phyloP scores from a whole-genome alignment of 139 green algal genomes.

The Gonium pectorale region DNA sequence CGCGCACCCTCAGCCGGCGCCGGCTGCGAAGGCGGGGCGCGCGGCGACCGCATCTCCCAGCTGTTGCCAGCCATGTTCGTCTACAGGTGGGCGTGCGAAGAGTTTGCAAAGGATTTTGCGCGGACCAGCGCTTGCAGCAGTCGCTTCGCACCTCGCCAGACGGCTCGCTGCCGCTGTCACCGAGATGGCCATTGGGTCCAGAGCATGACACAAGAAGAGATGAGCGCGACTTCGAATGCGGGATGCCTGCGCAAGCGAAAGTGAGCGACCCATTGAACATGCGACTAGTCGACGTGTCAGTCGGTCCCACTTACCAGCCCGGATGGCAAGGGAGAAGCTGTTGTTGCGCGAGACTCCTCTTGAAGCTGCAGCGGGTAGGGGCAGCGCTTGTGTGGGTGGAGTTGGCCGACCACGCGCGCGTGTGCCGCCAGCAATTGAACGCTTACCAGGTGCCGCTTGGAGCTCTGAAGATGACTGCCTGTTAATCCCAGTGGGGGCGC shows the following conservation, averaged over 20 bases:
- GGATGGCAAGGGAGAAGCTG: constrained; percentile 12
- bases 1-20: no score
- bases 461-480: constrained; percentile 4
- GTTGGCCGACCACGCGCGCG: no score
- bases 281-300: no score
- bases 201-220: constrained; percentile 27
- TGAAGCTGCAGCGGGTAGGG: neutral
- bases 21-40: no score
- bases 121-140: no score
- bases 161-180: constrained; percentile 3
- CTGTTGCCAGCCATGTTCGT: no score
- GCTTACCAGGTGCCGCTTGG: neutral
- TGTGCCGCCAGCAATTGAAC: neutral
- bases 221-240: constrained; percentile 10
- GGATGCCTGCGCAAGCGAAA: neutral
- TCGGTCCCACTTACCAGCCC: no score
- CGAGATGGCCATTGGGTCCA: neutral
- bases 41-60: no score
- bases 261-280: constrained; percentile 29
- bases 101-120: no score
- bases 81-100: no score
- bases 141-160: neutral
- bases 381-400: no score
- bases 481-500: neutral
- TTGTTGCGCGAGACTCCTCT: constrained; percentile 11